phyloP scores from a whole-genome alignment of 192 early-diverging fungal species.

The Hyaloraphidium curvatum region DNA sequence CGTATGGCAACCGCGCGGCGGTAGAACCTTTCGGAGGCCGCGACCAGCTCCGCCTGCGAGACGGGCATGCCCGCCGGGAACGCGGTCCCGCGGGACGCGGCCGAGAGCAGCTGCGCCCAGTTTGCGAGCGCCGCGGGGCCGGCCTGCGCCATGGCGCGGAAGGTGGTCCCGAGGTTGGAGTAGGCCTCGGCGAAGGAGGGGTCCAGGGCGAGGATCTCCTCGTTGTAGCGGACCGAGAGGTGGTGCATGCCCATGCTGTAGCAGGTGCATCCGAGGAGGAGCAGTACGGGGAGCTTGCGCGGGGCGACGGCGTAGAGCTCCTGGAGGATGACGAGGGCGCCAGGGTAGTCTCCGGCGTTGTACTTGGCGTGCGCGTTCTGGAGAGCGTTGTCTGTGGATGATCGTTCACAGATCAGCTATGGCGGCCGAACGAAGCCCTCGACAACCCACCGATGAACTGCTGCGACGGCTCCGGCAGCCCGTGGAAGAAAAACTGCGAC shows the following conservation, averaged over 20 bases:
- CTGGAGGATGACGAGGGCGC: slow-evolving; percentile 16
- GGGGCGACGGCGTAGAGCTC: slow-evolving; percentile 10
- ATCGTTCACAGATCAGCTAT: too few relatives aligned
- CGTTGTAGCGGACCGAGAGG: slow-evolving; percentile 61
- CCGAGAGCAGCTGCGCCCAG: background rate
- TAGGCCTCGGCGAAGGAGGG: slow-evolving; percentile 76
- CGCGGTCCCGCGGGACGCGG: background rate
- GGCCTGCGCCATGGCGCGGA: slow-evolving; percentile 52
- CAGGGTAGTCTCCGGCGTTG: slow-evolving; percentile 14
- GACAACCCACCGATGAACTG: too few relatives aligned
- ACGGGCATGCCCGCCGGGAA: background rate
- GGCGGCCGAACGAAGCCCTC: too few relatives aligned
- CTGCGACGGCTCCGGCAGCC: too few relatives aligned
- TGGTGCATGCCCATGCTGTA: slow-evolving; percentile 54
- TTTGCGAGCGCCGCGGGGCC: background rate
- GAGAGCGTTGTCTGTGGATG: background rate
- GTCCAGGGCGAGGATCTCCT: slow-evolving; percentile 59
- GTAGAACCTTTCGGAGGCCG: slow-evolving; percentile 68
- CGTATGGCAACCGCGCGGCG: slow-evolving; percentile 60
- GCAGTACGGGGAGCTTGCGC: slow-evolving; percentile 58
- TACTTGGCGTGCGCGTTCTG: slow-evolving; percentile 22
- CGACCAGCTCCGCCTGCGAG: background rate
- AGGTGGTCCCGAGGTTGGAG: slow-evolving; percentile 78
- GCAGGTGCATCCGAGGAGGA: slow-evolving; percentile 72
- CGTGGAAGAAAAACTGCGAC: too few relatives aligned